Conservation (phyloP, 176 grass and related monocot species). For the Triticum timopheevii region DNA sequence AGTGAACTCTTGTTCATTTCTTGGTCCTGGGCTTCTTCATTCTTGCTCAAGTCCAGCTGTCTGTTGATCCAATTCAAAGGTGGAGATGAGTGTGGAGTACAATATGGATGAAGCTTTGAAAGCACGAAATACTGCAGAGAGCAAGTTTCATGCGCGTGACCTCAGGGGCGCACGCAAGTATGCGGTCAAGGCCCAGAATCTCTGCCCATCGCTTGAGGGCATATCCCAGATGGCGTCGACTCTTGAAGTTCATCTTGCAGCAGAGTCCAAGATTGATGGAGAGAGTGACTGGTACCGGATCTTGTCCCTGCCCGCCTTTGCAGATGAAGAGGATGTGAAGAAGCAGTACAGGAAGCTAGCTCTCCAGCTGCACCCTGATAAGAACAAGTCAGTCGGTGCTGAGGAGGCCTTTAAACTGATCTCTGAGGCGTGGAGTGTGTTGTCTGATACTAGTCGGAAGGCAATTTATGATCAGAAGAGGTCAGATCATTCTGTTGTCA, state of each 20-base stretch:
- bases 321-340: constrained; percentile 87
- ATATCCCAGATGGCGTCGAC: constrained; percentile 85
- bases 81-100: constrained; percentile 61
- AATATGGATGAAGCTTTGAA: constrained; percentile 75
- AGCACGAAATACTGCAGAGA: constrained; percentile 70
- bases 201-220: constrained; percentile 76
- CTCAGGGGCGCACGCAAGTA: constrained; percentile 70
- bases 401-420: constrained; percentile 85
- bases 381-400: constrained; percentile 84
- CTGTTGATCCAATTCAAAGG: constrained; percentile 25
- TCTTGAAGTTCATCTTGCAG: constrained; percentile 81
- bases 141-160: constrained; percentile 63
- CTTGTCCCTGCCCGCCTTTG: constrained; percentile 59
- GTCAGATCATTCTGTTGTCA: constrained; percentile 53
- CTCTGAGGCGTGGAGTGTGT: constrained; percentile 85
- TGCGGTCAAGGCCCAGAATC: constrained; percentile 77
- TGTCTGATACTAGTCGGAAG: constrained; percentile 81
- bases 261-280: constrained; percentile 67
- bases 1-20: constrained; percentile 22
- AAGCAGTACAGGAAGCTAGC: constrained; percentile 88
- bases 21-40: constrained; percentile 8
- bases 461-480: constrained; percentile 74
- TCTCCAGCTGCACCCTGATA: constrained; percentile 87
- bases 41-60: constrained; percentile 17
- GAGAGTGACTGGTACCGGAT: constrained; percentile 91